Conservation (phyloP, 306 rosid genomes). For the Betula pendula region DNA sequence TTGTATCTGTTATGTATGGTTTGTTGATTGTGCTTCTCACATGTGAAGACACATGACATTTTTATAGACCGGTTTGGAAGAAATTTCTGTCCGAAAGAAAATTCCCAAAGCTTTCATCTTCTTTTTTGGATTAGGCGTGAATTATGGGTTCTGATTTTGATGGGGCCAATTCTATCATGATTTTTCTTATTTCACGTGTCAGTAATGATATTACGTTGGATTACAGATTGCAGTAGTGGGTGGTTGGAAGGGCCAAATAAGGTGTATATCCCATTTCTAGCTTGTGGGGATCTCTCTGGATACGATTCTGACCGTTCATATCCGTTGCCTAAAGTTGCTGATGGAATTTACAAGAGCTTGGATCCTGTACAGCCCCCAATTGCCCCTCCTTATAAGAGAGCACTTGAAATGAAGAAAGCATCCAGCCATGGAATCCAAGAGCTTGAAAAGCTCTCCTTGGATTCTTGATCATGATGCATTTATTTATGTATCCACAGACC, state of each 20-base stretch:
- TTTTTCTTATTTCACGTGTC: not conserved
- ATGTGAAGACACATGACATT: too few species aligned
- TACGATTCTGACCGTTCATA: slow-evolving; percentile 91
- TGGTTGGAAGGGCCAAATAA: slow-evolving; percentile 96
- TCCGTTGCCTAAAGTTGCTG: slow-evolving; percentile 78
- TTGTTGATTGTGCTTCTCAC: too few species aligned
- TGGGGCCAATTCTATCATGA: slow-evolving; percentile 4
- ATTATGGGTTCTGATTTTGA: not conserved
- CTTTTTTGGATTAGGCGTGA: not conserved
- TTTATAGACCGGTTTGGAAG: too few species aligned
- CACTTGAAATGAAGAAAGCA: slow-evolving; percentile 61
- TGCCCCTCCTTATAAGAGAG: slow-evolving; percentile 80
- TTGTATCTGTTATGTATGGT: not conserved
- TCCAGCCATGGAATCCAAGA: slow-evolving; percentile 58
- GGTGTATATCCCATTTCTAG: slow-evolving; percentile 93
- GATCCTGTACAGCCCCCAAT: slow-evolving; percentile 90
- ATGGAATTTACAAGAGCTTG: slow-evolving; percentile 76
- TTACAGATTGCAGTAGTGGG: slow-evolving; percentile 91
- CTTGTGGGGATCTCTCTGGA: slow-evolving; percentile 85
- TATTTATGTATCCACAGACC: slow-evolving; percentile 16
- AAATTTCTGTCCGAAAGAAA: too few species aligned
- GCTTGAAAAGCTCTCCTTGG: slow-evolving; percentile 64
- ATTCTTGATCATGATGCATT: slow-evolving; percentile 46
- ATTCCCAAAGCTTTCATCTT: not conserved
- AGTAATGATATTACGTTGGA: slow-evolving; percentile 7